These are phyloP conservation scores for Paraphaeosphaeria sporulosa DNA, from an alignment of 2,329 filamentous ascomycete species.

Conservation along the genomic window DNA sequence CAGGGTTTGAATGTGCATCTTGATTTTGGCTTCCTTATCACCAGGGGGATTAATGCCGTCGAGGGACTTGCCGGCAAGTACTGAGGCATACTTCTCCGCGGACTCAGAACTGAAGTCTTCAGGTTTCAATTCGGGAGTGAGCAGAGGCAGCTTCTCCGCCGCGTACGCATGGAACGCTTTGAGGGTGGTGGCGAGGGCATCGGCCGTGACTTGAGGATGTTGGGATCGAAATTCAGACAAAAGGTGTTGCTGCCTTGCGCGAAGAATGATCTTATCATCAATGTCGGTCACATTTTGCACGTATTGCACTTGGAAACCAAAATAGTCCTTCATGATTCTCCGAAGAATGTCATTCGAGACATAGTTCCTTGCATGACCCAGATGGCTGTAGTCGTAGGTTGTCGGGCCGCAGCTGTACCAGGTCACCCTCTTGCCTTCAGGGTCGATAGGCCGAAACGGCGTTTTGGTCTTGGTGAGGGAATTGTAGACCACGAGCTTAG, in stretches of 20 bases:
- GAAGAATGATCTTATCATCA: slow-evolving; percentile 60
- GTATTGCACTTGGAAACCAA: slow-evolving; percentile 82
- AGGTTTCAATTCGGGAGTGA: slow-evolving; percentile 55
- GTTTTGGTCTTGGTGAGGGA: slow-evolving; percentile 77
- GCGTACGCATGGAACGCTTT: slow-evolving; percentile 64
- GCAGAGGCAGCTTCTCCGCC: slow-evolving; percentile 71
- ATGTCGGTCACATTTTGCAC: slow-evolving; percentile 88
- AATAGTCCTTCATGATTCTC: slow-evolving; percentile 72
- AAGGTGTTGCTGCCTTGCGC: slow-evolving; percentile 78
- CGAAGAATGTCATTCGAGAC: slow-evolving; percentile 80
- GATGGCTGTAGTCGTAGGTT: slow-evolving; percentile 81
- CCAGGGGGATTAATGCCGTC: slow-evolving; percentile 64
- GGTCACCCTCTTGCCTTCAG: slow-evolving; percentile 67
- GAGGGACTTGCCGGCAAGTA: slow-evolving; percentile 64
- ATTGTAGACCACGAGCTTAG: slow-evolving; percentile 77
- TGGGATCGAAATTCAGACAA: slow-evolving; percentile 71
- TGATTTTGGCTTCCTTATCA: slow-evolving; percentile 84
- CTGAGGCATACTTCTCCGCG: slow-evolving; percentile 60
- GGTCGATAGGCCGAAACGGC: slow-evolving; percentile 73
- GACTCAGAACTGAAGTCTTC: slow-evolving; percentile 58
- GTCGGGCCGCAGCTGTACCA: slow-evolving; percentile 95
- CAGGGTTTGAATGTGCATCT: slow-evolving; percentile 81
- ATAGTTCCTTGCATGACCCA: slow-evolving; percentile 73
- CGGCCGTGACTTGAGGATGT: slow-evolving; percentile 51
- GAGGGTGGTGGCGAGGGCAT: slow-evolving; percentile 58